Percentiles rank a stretch among this genome's conserved stretches.
phyloP scores from a whole-genome alignment of 345 rosid species.

The Passiflora organensis region DNA sequence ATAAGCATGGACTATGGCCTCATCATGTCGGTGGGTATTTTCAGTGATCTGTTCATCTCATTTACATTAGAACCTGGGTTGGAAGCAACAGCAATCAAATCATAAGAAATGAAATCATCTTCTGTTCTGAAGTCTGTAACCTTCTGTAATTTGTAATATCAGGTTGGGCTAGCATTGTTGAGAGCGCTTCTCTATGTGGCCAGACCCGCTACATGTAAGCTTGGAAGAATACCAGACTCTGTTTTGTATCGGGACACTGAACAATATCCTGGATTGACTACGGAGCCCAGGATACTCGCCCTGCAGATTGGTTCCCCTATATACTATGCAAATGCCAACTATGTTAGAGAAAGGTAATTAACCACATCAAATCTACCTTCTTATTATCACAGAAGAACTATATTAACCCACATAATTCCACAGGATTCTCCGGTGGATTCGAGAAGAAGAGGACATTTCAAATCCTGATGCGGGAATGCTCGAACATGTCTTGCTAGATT shows the following conservation, averaged over 20 bases:
- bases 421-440: constrained; percentile 63
- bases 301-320: constrained; percentile 85
- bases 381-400: no score
- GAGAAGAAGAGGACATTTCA: constrained; percentile 37
- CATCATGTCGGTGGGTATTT: constrained; percentile 55
- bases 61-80: background rate
- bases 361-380: no score
- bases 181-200: constrained; percentile 68
- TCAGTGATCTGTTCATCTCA: no score
- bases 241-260: constrained; percentile 53
- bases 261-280: constrained; percentile 53
- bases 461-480: constrained; percentile 26
- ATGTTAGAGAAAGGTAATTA: constrained; percentile 69
- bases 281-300: constrained; percentile 44
- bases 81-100: background rate
- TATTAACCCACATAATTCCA: background rate
- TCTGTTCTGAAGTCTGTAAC: no score
- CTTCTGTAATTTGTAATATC: background rate
- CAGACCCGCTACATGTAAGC: constrained; percentile 69
- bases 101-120: no score
- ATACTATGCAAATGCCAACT: constrained; percentile 70
- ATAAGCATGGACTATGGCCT: constrained; percentile 80
- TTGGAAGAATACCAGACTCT: constrained; percentile 60
- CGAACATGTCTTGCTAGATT: constrained; percentile 63
- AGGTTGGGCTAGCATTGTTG: constrained; percentile 56